Conservation (phyloP, 192 early-diverging fungal species). For the Coemansia sp. region DNA sequence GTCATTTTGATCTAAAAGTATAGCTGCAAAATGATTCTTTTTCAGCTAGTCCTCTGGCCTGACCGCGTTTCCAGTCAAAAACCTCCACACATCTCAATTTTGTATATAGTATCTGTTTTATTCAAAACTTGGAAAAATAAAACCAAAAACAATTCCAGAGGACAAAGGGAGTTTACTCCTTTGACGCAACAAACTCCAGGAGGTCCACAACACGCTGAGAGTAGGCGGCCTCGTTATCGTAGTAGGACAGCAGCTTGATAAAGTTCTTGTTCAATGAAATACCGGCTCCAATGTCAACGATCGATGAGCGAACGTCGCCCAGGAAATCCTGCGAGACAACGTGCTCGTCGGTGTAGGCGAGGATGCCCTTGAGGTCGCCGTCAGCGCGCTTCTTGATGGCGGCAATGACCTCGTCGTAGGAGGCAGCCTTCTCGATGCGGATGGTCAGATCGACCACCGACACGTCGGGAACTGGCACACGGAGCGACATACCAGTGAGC, state of each 20-base stretch:
- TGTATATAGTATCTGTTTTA: too few species aligned
- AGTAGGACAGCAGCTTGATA: slow-evolving; percentile 96
- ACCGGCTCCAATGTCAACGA: slow-evolving; percentile 95
- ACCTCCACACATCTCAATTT: too few species aligned
- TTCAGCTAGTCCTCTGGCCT: too few species aligned
- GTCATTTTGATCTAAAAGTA: too few species aligned
- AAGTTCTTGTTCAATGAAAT: slow-evolving; percentile 92
- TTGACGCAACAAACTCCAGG: slow-evolving; percentile 68
- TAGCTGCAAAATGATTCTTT: too few species aligned
- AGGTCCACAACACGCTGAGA: slow-evolving; percentile 88
- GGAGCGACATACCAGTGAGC: slow-evolving; percentile 98
- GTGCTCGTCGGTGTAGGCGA: slow-evolving; percentile 91
- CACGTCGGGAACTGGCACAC: slow-evolving; percentile 91
- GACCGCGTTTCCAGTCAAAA: too few species aligned
- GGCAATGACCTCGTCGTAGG: slow-evolving; percentile 87
- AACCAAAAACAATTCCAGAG: too few species aligned
- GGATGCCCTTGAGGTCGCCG: slow-evolving; percentile 80
- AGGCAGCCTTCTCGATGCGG: slow-evolving; percentile 85
- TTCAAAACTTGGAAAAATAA: too few species aligned
- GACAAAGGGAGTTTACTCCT: slow-evolving; percentile 26
- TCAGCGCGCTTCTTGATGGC: slow-evolving; percentile 85
- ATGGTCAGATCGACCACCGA: slow-evolving; percentile 97
- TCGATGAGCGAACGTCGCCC: slow-evolving; percentile 86
- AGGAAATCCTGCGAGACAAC: slow-evolving; percentile 96
- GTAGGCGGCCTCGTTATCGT: slow-evolving; percentile 93